Percentiles rank a stretch among this genome's conserved stretches.
phyloP scores from a whole-genome alignment of 1,284 basidiomycete genomes.

The Coniferiporia sulphurascens region DNA sequence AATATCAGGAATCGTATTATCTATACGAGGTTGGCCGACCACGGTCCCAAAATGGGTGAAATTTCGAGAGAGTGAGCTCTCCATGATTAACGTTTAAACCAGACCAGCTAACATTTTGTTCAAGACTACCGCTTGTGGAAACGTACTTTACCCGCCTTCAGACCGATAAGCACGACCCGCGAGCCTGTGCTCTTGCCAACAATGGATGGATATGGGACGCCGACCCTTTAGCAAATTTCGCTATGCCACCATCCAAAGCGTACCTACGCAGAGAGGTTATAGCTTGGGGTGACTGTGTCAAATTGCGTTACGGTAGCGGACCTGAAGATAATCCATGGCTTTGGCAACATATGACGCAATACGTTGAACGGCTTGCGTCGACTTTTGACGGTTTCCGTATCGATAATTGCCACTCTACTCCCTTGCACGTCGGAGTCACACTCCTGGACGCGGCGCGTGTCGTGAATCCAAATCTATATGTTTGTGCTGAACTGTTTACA shows the following conservation, averaged over 20 bases:
- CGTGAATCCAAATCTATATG: conserved; percentile 87
- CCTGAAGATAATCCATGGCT: conserved; percentile 89
- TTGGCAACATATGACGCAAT: conserved; percentile 90
- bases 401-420: conserved; percentile 98
- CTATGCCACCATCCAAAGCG: conserved; percentile 90
- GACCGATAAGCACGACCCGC: conserved; percentile 57
- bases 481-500: conserved; percentile 96
- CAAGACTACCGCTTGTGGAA: conserved; percentile 79
- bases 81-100: neutral
- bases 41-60: conserved; percentile 82
- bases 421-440: conserved; percentile 85
- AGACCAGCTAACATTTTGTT: conserved; percentile 9
- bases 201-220: conserved; percentile 99
- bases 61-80: conserved; percentile 66
- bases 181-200: conserved; percentile 82
- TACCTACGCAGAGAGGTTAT: conserved; percentile 96
- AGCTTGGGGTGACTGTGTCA: conserved; percentile 97
- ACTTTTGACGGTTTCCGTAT: conserved; percentile 94
- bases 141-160: conserved; percentile 84
- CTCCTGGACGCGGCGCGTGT: conserved; percentile 90
- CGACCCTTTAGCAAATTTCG: conserved; percentile 93
- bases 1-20: conserved; percentile 72
- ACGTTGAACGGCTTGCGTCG: conserved; percentile 74
- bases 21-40: conserved; percentile 75
- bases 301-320: conserved; percentile 84